Conservation (phyloP, 1,284 basidiomycete species). For the Ceratobasidium sp. region DNA sequence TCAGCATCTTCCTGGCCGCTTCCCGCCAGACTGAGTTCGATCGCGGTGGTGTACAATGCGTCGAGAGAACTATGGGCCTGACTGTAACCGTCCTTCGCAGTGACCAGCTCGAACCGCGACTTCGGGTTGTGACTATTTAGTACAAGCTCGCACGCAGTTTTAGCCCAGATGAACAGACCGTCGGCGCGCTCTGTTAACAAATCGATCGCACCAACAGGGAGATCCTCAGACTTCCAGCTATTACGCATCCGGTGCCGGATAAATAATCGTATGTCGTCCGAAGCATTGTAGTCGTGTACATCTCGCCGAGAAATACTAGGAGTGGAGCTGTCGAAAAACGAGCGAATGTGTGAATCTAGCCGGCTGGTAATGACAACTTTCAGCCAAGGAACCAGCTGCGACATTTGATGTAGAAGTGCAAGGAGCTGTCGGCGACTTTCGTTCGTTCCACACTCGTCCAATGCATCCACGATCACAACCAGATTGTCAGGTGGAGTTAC, state of each 20-base stretch:
- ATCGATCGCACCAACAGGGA: too few species aligned
- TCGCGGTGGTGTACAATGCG: constrained; percentile 11
- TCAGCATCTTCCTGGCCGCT: neutral
- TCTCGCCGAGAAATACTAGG: neutral
- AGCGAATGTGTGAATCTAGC: constrained; percentile 7
- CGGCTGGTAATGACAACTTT: constrained; percentile 42
- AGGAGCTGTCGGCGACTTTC: neutral
- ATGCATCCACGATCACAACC: constrained; percentile 28
- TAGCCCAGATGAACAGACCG: constrained; percentile 41
- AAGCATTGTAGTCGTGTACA: neutral
- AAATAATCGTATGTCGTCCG: neutral
- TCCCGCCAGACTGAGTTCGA: constrained; percentile 3
- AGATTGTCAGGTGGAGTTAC: neutral
- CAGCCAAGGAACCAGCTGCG: neutral
- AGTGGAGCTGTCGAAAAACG: neutral
- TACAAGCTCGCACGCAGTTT: constrained; percentile 7
- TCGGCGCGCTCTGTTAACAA: constrained; percentile 19
- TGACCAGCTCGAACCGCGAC: neutral
- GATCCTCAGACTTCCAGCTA: too few species aligned
- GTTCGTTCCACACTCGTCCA: constrained; percentile 33
- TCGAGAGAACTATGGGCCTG: neutral
- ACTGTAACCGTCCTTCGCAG: neutral
- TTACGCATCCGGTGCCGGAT: neutral
- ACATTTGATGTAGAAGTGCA: neutral
- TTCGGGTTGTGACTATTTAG: constrained; percentile 5